Base-by-base conservation (phyloP, 192 early-diverging fungal species). In the Backusella tarrabulga region DNA sequence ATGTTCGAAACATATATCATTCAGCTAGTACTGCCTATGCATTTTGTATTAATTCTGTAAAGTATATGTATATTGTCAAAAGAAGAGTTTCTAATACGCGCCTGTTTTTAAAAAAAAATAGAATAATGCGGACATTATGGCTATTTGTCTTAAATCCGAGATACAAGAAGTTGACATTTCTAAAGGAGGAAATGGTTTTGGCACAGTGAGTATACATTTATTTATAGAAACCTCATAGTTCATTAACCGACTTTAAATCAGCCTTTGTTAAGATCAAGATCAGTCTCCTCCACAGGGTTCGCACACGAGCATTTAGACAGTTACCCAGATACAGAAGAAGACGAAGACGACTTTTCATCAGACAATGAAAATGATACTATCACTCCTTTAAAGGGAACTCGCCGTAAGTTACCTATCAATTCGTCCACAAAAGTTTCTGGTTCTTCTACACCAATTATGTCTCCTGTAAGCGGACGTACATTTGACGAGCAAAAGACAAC, bases 121-220 rank as follows among this genome's bases (percentile, higher is more conserved):
- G 90, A 73, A 86, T 29, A 86, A 91, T 67, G 79, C 77, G 1
- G 88, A 92, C 44, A 76, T 86, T 4, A 83, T 94, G 26, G 94
- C 90, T 11, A 83, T 94, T 6, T 92, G 87, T 44, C 89, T 90
- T 2, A 86, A 89, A 71, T 84, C 85, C 1, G 88, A 87, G 36
- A 89, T 95, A 60, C 84, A 84, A 29, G 94, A 95, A 82, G 82
- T 95, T 74, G 93, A 95, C 72, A 67, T 93, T 9, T 85, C 81
- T 12, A 81, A 83, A 56, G 86, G 87, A 3, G 68, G 81, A 36
- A 72, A 80, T 17, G 17, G 6, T 1, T 86, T 80, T 40, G 80
- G 82, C 70, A 63, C 79, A 60, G 88, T 84, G 71, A 74, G 74
- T 40, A 41, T 67, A 4, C 9, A 8, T 34, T 14, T 8, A 71